Evolutionary conservation across 2,329 filamentous ascomycete species (phyloP).

Genomic region (Aspergillus sp.): DNA sequence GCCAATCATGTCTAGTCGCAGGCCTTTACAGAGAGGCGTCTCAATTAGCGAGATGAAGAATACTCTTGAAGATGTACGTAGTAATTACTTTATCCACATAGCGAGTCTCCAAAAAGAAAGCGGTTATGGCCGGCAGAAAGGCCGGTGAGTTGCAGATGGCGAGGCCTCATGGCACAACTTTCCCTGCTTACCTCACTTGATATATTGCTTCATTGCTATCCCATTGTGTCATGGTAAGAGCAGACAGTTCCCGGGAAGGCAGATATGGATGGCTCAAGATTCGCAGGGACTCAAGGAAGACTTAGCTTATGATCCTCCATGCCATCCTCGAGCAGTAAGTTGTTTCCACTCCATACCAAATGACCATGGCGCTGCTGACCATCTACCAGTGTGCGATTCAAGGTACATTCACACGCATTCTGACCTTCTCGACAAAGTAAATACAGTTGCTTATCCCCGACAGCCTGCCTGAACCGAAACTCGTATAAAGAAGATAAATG

Average conservation of each 20-base stretch:
- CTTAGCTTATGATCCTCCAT: conserved; percentile 66
- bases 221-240: conserved; percentile 24
- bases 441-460: conserved; percentile 2
- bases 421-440: neutral
- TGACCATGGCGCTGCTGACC: conserved; percentile 8
- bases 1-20: too few species aligned
- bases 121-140: too few species aligned
- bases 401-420: conserved; percentile 45
- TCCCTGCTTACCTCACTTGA: too few species aligned
- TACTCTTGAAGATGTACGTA: too few species aligned
- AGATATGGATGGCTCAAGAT: conserved; percentile 5
- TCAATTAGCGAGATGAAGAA: too few species aligned
- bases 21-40: too few species aligned
- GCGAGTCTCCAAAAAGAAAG: too few species aligned
- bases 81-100: too few species aligned
- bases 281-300: conserved; percentile 55
- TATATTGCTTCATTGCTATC: neutral
- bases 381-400: conserved; percentile 72
- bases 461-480: conserved; percentile 78
- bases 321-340: conserved; percentile 74
- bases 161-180: too few species aligned
- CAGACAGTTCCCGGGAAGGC: conserved; percentile 1
- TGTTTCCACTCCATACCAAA: neutral
- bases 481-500: conserved; percentile 82
- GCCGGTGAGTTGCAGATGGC: too few species aligned